phyloP scores from a whole-genome alignment of 352 stramenopile species.

The Globisporangium mamillatum region DNA sequence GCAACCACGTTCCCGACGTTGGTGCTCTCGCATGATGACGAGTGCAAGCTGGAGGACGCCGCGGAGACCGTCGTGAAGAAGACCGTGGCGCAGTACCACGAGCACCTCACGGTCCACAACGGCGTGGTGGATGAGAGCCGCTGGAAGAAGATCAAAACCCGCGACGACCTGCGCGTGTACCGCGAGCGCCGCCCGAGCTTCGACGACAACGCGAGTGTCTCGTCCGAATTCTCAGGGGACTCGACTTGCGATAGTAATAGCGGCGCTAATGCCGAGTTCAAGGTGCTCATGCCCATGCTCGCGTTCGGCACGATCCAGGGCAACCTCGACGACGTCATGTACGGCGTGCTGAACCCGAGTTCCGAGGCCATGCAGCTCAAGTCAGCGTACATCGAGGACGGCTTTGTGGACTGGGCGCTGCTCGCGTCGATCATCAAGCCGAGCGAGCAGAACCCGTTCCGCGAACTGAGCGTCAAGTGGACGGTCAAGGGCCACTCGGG shows the following conservation, averaged over 20 bases:
- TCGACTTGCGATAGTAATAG: too few relatives aligned
- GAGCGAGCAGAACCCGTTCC: background rate
- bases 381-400: background rate
- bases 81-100: slow-evolving; percentile 3
- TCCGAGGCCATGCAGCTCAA: slow-evolving; percentile 48
- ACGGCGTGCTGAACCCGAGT: slow-evolving; percentile 31
- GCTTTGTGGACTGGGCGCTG: background rate
- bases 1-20: too few relatives aligned
- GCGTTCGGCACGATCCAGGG: slow-evolving; percentile 18
- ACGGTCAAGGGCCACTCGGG: slow-evolving; percentile 15
- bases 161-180: slow-evolving; percentile 1
- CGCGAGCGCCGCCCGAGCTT: background rate
- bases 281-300: background rate
- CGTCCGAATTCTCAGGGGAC: too few relatives aligned
- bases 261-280: background rate
- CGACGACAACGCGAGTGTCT: too few relatives aligned
- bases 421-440: background rate
- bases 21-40: too few relatives aligned
- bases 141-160: background rate
- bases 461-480: background rate
- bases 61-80: background rate
- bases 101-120: slow-evolving; percentile 1
- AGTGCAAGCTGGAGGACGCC: too few relatives aligned
- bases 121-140: background rate
- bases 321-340: slow-evolving; percentile 47